Evolutionary conservation across 768 basidiomycete species (phyloP).

Genomic region (Mycena galopus): DNA sequence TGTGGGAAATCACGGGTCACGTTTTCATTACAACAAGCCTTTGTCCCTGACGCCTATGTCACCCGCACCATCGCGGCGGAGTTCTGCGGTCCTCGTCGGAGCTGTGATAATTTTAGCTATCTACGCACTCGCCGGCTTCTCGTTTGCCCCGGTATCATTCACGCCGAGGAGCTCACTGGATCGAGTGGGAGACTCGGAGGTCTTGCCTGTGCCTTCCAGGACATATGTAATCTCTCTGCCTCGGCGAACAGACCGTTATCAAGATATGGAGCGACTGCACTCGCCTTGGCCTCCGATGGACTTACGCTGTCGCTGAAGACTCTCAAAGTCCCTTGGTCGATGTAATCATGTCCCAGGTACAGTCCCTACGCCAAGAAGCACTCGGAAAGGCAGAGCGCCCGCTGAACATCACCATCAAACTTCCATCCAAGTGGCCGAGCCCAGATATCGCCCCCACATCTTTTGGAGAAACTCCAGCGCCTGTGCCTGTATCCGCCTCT

Average conservation of each 20-base stretch:
- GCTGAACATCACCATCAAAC: slow-evolving; percentile 12
- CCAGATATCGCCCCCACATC: neutral
- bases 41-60: neutral
- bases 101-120: neutral
- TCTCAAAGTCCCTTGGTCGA: slow-evolving; percentile 18
- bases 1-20: neutral
- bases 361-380: slow-evolving; percentile 18
- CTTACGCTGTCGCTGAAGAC: neutral
- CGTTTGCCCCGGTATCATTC: neutral
- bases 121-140: neutral
- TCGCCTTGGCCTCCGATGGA: neutral
- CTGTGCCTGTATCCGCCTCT: neutral
- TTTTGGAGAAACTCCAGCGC: neutral
- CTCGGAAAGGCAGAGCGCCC: neutral
- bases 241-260: slow-evolving; percentile 65
- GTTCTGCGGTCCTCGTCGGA: neutral
- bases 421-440: slow-evolving; percentile 50
- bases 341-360: slow-evolving; percentile 23
- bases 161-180: neutral
- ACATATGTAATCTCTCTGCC: slow-evolving; percentile 75
- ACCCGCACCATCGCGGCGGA: neutral
- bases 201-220: slow-evolving; percentile 53
- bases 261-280: slow-evolving; percentile 62
- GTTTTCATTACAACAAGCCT: neutral
- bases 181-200: neutral